Evolutionary conservation across 352 stramenopile genomes (phyloP).

Genomic region (Globisporangium carolinianum): DNA sequence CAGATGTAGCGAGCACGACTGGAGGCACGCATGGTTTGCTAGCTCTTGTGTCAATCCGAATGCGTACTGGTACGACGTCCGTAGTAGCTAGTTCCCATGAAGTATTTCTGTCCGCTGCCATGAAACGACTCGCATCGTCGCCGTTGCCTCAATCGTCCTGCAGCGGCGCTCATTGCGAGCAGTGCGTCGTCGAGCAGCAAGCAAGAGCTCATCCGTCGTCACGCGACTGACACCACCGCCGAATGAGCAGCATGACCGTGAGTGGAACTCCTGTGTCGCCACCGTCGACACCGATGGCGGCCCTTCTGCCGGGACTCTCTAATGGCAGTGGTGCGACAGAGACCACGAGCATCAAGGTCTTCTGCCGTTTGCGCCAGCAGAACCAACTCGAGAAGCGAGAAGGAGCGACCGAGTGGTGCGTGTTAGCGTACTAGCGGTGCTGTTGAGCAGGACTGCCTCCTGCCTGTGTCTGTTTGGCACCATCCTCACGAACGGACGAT

Average conservation of each 20-base stretch:
- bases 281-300: background rate
- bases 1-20: too few species aligned
- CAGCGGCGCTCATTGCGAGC: too few species aligned
- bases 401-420: conserved; percentile 49
- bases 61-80: too few species aligned
- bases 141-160: too few species aligned
- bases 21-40: too few species aligned
- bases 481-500: background rate
- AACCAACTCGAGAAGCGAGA: conserved; percentile 68
- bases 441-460: background rate
- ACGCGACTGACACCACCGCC: background rate
- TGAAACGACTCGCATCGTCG: too few species aligned
- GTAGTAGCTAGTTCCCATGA: too few species aligned
- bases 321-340: conserved; percentile 1
- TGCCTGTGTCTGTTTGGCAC: background rate
- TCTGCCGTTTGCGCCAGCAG: conserved; percentile 69
- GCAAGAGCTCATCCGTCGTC: background rate
- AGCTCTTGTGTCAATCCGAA: too few species aligned
- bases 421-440: background rate
- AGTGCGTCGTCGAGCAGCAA: too few species aligned
- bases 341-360: conserved; percentile 58
- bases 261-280: conserved; percentile 5
- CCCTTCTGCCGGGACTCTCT: conserved; percentile 2
- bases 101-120: too few species aligned
- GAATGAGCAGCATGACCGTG: conserved; percentile 11